Conservation (phyloP, 2,329 filamentous ascomycete genomes). For the Chalaropsis thielavioides region DNA sequence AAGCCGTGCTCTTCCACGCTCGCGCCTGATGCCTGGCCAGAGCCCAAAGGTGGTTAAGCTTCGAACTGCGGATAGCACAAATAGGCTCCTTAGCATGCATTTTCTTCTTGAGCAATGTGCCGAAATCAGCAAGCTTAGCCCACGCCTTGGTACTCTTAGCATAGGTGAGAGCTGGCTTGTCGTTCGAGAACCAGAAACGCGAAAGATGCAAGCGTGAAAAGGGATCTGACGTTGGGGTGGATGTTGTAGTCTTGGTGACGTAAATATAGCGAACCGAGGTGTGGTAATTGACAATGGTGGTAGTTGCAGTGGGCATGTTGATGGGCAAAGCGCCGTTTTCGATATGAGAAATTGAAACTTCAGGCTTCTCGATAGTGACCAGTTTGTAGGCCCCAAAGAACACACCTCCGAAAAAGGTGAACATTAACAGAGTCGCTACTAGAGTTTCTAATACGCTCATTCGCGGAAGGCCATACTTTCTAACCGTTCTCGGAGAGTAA, state of each 20-base stretch:
- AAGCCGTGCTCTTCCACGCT: background rate
- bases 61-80: background rate
- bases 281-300: conserved; percentile 15
- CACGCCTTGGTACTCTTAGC: background rate
- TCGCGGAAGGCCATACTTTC: background rate
- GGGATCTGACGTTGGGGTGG: background rate
- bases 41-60: background rate
- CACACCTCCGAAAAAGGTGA: background rate
- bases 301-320: conserved; percentile 8
- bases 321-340: background rate
- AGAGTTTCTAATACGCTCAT: background rate
- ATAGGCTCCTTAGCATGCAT: background rate
- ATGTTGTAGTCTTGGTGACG: conserved; percentile 11
- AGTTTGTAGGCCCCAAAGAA: background rate
- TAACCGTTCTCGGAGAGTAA: background rate
- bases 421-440: background rate
- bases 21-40: background rate
- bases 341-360: background rate
- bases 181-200: conserved; percentile 16
- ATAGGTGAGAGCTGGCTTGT: background rate
- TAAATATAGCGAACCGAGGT: conserved; percentile 13
- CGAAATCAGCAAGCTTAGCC: background rate
- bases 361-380: background rate
- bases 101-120: background rate
- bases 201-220: background rate